Conservation (phyloP, 23 red algal species). For the Pyropia yezoensis region DNA sequence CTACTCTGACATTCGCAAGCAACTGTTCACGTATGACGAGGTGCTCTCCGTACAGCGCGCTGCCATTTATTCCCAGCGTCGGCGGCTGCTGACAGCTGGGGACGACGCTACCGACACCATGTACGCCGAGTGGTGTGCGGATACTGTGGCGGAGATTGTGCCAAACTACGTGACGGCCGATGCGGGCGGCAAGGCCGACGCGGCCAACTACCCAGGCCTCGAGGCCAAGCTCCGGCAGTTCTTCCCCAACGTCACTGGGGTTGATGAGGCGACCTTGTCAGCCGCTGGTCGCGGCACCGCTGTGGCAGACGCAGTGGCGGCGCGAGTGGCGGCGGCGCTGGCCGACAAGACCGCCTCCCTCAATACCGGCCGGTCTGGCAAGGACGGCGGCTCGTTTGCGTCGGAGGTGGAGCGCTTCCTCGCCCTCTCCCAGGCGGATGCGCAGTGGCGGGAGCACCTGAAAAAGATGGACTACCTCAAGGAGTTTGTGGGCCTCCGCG, state of each 20-base stretch:
- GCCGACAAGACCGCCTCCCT: constrained; percentile 6
- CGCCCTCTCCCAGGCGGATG: constrained; percentile 69
- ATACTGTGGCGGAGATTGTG: constrained; percentile 47
- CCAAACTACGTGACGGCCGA: constrained; percentile 13
- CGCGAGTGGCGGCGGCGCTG: constrained; percentile 5
- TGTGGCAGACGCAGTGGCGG: constrained; percentile 2
- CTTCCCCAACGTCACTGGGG: constrained; percentile 30
- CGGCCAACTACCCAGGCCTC: constrained; percentile 26
- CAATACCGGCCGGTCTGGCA: constrained; percentile 9
- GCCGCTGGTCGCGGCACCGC: constrained; percentile 1
- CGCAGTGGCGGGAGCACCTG: constrained; percentile 86
- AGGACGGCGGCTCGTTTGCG: constrained; percentile 1
- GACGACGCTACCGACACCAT: constrained; percentile 18
- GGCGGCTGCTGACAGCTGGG: constrained; percentile 28
- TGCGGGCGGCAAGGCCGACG: constrained; percentile 6
- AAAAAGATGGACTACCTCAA: constrained; percentile 67
- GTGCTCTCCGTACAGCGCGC: constrained; percentile 64
- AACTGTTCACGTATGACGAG: constrained; percentile 75
- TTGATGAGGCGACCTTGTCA: constrained; percentile 7
- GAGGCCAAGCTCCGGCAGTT: constrained; percentile 59
- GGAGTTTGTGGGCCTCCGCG: constrained; percentile 67
- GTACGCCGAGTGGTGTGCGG: constrained; percentile 19
- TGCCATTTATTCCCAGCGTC: constrained; percentile 57
- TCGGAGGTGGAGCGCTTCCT: constrained; percentile 53
- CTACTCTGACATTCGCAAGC: constrained; percentile 78